These are phyloP conservation scores for Thelonectria discophora DNA, from an alignment of 2,329 filamentous ascomycete genomes.

Conservation along the genomic window DNA sequence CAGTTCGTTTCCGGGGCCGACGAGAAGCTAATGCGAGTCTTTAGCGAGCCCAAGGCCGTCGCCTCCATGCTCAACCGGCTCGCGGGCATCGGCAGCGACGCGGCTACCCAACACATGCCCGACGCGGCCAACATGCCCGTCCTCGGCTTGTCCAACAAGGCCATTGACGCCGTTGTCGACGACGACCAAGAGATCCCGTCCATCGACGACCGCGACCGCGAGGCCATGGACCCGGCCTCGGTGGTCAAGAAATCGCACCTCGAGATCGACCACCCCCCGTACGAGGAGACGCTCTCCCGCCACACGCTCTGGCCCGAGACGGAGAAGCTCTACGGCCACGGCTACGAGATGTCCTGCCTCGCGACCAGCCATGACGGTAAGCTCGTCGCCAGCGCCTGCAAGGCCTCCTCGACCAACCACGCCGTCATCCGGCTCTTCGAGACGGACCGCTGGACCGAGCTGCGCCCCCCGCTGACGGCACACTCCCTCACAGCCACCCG, in stretches of 20 bases:
- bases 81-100: constrained; percentile 64
- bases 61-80: constrained; percentile 76
- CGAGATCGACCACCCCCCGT: constrained; percentile 76
- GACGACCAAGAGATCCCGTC: constrained; percentile 57
- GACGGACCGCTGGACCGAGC: constrained; percentile 85
- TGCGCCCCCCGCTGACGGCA: constrained; percentile 82
- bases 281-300: constrained; percentile 88
- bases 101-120: constrained; percentile 64
- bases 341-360: constrained; percentile 93
- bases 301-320: constrained; percentile 95
- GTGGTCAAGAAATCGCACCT: constrained; percentile 68
- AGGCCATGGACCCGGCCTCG: constrained; percentile 64
- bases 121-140: constrained; percentile 96
- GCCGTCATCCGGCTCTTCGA: constrained; percentile 94
- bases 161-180: constrained; percentile 69
- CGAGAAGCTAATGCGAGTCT: constrained; percentile 97
- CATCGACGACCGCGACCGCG: constrained; percentile 59
- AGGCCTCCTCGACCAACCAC: constrained; percentile 90
- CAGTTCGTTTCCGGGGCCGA: constrained; percentile 95
- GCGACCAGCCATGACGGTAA: constrained; percentile 78
- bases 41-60: constrained; percentile 86
- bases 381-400: constrained; percentile 90
- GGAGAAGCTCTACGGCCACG: constrained; percentile 97
- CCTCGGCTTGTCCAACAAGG: constrained; percentile 95
- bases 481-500: constrained; percentile 88